Evolutionary conservation across 2,329 filamentous ascomycete species (phyloP).

Genomic region (Plenodomus biglobosus): DNA sequence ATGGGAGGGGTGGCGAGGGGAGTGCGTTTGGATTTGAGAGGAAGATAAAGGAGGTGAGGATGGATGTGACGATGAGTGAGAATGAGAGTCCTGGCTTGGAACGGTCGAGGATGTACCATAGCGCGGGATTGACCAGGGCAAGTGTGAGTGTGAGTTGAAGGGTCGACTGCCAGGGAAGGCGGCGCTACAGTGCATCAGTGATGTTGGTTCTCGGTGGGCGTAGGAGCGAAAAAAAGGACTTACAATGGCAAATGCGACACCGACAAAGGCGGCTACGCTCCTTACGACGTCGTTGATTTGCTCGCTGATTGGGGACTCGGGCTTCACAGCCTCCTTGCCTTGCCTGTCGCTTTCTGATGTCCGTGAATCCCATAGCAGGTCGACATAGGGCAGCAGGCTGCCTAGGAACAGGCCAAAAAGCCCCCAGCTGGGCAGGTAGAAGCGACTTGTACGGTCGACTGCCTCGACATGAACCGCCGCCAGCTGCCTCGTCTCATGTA

Average conservation of each 20-base stretch:
- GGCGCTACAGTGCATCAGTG: conserved; percentile 60
- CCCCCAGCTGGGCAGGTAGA: conserved; percentile 81
- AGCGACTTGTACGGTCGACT: conserved; percentile 59
- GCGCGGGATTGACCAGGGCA: conserved; percentile 83
- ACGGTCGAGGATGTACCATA: conserved; percentile 96
- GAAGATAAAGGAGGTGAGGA: conserved; percentile 73
- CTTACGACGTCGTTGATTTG: conserved; percentile 76
- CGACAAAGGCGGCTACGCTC: conserved; percentile 70
- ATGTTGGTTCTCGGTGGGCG: no score
- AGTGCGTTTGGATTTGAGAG: conserved; percentile 77
- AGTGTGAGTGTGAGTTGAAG: conserved; percentile 91
- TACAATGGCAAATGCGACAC: conserved; percentile 81
- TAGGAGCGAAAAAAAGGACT: no score
- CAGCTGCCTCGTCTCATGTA: conserved; percentile 70
- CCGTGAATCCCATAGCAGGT: conserved; percentile 67
- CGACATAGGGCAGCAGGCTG: conserved; percentile 79
- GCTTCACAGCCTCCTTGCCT: conserved; percentile 35
- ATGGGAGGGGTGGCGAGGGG: conserved; percentile 50
- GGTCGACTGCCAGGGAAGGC: conserved; percentile 89
- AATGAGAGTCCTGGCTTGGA: conserved; percentile 82
- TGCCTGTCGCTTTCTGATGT: conserved; percentile 35
- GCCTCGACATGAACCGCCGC: conserved; percentile 63
- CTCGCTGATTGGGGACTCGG: conserved; percentile 49
- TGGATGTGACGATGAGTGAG: conserved; percentile 70
- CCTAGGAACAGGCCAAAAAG: conserved; percentile 75